These are phyloP conservation scores for Fennellomyces sp. DNA, from an alignment of 371 early-diverging fungal species.

Conservation along the genomic window DNA sequence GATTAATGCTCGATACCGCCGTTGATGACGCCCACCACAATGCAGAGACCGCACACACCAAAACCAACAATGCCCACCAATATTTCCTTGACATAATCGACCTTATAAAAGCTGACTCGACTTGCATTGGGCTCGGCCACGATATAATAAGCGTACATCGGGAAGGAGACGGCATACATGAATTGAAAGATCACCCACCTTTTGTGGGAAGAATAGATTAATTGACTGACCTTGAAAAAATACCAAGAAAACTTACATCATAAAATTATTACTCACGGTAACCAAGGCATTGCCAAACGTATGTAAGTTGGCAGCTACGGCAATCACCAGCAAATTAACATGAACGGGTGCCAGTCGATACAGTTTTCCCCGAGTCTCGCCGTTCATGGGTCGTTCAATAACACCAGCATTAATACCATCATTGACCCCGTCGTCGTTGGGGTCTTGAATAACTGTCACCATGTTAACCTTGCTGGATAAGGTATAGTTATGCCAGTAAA, in stretches of 20 bases:
- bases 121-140: constrained; percentile 23
- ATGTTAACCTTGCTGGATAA: constrained; percentile 10
- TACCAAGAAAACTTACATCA: constrained; percentile 25
- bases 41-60: background rate
- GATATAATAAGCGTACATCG: constrained; percentile 31
- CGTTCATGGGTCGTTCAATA: no score
- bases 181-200: constrained; percentile 36
- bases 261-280: constrained; percentile 19
- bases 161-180: constrained; percentile 27
- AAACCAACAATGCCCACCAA: background rate
- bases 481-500: constrained; percentile 26
- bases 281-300: constrained; percentile 27
- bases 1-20: background rate
- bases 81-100: constrained; percentile 18
- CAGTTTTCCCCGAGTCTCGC: background rate
- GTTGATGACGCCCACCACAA: background rate
- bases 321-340: constrained; percentile 17
- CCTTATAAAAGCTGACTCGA: constrained; percentile 19
- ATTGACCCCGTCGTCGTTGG: no score
- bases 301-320: constrained; percentile 24
- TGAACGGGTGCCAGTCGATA: constrained; percentile 12
- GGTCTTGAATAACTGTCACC: constrained; percentile 8
- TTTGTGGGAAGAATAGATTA: constrained; percentile 5
- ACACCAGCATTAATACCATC: background rate
- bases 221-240: no score